Conservation (phyloP, 2,329 filamentous ascomycete genomes). For the Clarireedia homoeocarpa region DNA sequence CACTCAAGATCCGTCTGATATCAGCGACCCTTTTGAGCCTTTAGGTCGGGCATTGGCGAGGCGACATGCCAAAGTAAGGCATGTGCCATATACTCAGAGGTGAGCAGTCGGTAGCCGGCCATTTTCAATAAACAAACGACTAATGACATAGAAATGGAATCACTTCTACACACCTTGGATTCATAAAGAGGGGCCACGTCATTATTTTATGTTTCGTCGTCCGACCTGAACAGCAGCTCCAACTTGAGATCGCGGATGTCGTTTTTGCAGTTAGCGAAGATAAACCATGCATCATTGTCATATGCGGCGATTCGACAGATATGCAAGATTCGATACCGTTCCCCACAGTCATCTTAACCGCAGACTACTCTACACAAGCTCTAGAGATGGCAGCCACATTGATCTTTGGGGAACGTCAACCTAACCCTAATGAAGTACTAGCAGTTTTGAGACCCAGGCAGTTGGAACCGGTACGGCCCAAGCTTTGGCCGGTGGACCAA, state of each 20-base stretch:
- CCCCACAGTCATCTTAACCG: slow-evolving; percentile 43
- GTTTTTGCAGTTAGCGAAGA: slow-evolving; percentile 35
- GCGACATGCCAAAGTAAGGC: slow-evolving; percentile 54
- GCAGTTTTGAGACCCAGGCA: neutral
- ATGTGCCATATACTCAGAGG: slow-evolving; percentile 62
- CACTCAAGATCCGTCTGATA: slow-evolving; percentile 34
- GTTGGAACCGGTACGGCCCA: slow-evolving; percentile 10
- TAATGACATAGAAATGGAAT: slow-evolving; percentile 29
- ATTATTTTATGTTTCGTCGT: slow-evolving; percentile 41
- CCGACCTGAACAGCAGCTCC: slow-evolving; percentile 39
- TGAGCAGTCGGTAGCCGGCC: slow-evolving; percentile 2
- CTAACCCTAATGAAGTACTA: neutral
- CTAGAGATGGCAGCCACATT: slow-evolving; percentile 44
- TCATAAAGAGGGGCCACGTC: slow-evolving; percentile 28
- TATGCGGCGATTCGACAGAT: slow-evolving; percentile 40
- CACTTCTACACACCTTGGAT: slow-evolving; percentile 38
- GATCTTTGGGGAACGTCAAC: slow-evolving; percentile 38
- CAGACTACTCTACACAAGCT: slow-evolving; percentile 39
- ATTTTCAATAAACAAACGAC: slow-evolving; percentile 5
- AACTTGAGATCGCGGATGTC: slow-evolving; percentile 42
- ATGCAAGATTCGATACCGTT: slow-evolving; percentile 35
- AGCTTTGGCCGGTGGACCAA: slow-evolving; percentile 26
- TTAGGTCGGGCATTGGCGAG: slow-evolving; percentile 56
- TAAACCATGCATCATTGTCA: slow-evolving; percentile 43
- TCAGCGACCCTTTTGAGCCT: slow-evolving; percentile 63